Percentiles rank a stretch among this genome's conserved stretches.
Evolutionary conservation across 805 yeast genomes (phyloP).

Genomic region (Saccharomyces paradoxus): DNA sequence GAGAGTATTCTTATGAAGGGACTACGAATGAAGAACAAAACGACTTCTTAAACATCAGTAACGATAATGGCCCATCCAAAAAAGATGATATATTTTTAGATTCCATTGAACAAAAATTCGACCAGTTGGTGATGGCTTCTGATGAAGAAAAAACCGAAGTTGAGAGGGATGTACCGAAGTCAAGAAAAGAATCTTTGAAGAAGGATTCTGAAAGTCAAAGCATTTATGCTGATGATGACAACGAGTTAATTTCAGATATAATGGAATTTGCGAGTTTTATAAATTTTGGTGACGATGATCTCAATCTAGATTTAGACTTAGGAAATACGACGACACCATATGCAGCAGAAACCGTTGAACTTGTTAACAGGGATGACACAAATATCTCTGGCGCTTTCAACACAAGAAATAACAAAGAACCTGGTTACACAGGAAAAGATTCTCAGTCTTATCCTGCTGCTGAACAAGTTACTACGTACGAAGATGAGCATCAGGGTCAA

Average conservation of each 20-base stretch:
- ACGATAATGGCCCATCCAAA: not conserved
- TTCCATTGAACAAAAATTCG: slow-evolving; percentile 24
- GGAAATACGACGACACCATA: not conserved
- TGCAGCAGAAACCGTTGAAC: not conserved
- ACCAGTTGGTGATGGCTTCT: slow-evolving; percentile 17
- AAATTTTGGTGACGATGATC: slow-evolving; percentile 38
- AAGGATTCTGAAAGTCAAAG: not conserved
- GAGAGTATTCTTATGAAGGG: not conserved
- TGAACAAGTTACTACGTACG: not conserved
- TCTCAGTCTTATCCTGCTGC: not conserved
- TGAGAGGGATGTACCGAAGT: not conserved
- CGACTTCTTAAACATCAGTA: not conserved
- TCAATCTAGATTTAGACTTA: slow-evolving; percentile 27
- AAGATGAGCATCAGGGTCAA: slow-evolving; percentile 4
- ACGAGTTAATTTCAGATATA: slow-evolving; percentile 34
- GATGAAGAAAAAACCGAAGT: slow-evolving; percentile 8
- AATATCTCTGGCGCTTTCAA: not conserved
- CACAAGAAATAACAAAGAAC: not conserved
- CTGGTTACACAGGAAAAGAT: not conserved
- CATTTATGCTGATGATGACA: slow-evolving; percentile 16
- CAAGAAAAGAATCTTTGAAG: not conserved
- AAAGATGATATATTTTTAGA: not conserved
- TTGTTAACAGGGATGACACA: not conserved
- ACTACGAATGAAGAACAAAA: not conserved
- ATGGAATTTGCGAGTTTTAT: slow-evolving; percentile 40